These are phyloP conservation scores for Sistotremastrum niveocremeum DNA, from an alignment of 768 basidiomycete species.

Conservation along the genomic window DNA sequence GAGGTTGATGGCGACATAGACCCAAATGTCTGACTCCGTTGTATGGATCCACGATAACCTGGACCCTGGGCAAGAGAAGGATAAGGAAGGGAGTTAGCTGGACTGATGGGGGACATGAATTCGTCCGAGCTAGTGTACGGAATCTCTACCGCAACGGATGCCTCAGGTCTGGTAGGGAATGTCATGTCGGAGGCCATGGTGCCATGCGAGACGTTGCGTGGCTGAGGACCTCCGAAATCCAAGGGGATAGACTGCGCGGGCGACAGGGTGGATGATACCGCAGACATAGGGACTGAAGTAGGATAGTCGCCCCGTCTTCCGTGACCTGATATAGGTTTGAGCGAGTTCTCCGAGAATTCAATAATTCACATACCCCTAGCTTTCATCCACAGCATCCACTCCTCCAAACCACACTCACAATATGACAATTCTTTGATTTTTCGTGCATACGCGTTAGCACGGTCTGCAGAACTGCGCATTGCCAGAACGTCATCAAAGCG, in stretches of 20 bases:
- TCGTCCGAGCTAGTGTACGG: conserved; percentile 32
- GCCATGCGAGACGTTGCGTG: conserved; percentile 54
- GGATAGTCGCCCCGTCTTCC: not conserved
- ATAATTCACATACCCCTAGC: conserved; percentile 34
- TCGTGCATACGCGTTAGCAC: conserved; percentile 57
- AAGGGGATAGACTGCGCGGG: not conserved
- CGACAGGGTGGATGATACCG: conserved; percentile 8
- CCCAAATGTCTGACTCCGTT: conserved; percentile 12
- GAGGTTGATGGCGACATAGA: conserved; percentile 25
- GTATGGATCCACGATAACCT: conserved; percentile 14
- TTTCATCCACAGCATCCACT: conserved; percentile 56
- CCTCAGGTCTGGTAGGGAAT: conserved; percentile 70
- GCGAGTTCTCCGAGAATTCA: conserved; percentile 2
- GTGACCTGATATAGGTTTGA: not conserved
- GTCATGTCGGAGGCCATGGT: conserved; percentile 67
- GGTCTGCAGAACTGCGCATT: conserved; percentile 45
- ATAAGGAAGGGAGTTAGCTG: conserved; percentile 53
- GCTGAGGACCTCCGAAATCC: conserved; percentile 25
- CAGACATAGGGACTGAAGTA: conserved; percentile 10
- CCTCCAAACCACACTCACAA: conserved; percentile 61
- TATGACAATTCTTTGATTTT: conserved; percentile 75
- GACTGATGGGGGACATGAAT: conserved; percentile 36
- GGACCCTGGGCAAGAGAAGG: conserved; percentile 42
- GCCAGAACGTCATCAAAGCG: conserved; percentile 48
- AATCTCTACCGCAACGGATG: conserved; percentile 65